Base-by-base conservation (phyloP, 768 basidiomycete genomes). In the Sistotremastrum niveocremeum region DNA sequence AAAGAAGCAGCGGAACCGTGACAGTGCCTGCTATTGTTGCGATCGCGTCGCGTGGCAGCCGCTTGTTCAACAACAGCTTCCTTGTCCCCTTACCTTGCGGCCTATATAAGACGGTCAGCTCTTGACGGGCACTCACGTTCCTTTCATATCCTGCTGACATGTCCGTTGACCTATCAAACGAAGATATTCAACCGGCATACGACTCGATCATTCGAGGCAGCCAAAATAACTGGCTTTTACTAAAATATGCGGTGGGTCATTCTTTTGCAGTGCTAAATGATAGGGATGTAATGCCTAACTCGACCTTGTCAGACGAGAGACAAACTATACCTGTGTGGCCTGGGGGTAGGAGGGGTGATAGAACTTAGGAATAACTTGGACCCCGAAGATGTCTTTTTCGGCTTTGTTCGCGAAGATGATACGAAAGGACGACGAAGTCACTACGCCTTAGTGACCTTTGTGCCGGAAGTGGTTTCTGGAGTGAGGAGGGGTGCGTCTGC, bases 321-420 rank as follows among this genome's bases (percentile, higher is more conserved):
- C 37, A 49, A 48, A 48, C 46, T 49, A 7, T 37, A 46, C 4
- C 37, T 49, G 29, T 39, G 35, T 32, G 34, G 36, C 20, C 47
- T 46, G 36, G 48, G 48, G 11, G 46, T 6, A 31, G 48, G 48
- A 30, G 48, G 46, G 34, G 41, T 48, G 20, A 38, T 32, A 8
- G 48, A 34, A 37, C 31, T 49, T 34, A n/a, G 37, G 39, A 20
- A 34, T 20, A 44, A 49, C 29, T 28, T 49, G 12, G 42, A 28
- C 34, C 35, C 46, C n/a, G 48, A 42, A 7, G 48, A 49, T 32
- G 48, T 49, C 35, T 49, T 49, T 30, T 49, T 49, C 37, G 48
- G 31, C 12, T 48, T 49, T 30, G 20, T 34, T 20, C 48, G 48
- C 28, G 48, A 49, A 36, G 47, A 39, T 5, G 42, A 44, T 20